Base-by-base conservation (phyloP, 768 basidiomycete species). In the Amanita phalloides region DNA sequence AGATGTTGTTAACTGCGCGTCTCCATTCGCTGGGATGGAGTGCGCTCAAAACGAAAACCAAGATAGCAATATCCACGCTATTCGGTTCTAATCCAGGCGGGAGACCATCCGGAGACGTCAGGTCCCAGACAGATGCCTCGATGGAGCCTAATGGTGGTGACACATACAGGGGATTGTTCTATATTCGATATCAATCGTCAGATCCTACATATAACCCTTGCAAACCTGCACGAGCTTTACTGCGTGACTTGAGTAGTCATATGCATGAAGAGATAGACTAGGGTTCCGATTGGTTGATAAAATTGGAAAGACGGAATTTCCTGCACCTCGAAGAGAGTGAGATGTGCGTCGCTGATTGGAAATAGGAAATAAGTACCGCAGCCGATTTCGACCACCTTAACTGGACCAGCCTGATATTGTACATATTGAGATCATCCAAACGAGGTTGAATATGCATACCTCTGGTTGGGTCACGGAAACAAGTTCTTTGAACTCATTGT, bases 401-500 rank as follows among this genome's bases (percentile, higher is more conserved):
- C 71, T 0, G 78, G 77, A 11, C 94, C 94, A 48, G 90, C 90
- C 86, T 92, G 62, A 50, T 37, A n/a, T 8, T 32, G n/a, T 33
- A 51, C 50, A 17, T 30, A 51, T 55, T n/a, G 25, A 49, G 48
- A 44, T 41, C 58, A 48, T 53, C 57, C 48, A 49, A 37, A n/a
- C 49, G 49, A 20, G 9, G 53, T 52, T 26, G 43, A 11, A 41
- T 39, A 21, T 46, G 13, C 53, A 43, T 63, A 89, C 89, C 56
- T 85, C 78, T 2, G 79, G 69, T 56, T 82, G 72, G 10, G 85
- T 76, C 1, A 85, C 84, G 9, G 74, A 74, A 23, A 86, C 70
- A 20, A 98, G 75, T 60, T 97, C 93, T 0, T 88, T 89, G 60
- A 98, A 98, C 65, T 99, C 96, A n/a, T 90, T 81, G 58, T 88